Percentiles rank a stretch among this genome's conserved stretches.
Evolutionary conservation across 345 rosid species (phyloP).

Genomic region (Linum trigynum): DNA sequence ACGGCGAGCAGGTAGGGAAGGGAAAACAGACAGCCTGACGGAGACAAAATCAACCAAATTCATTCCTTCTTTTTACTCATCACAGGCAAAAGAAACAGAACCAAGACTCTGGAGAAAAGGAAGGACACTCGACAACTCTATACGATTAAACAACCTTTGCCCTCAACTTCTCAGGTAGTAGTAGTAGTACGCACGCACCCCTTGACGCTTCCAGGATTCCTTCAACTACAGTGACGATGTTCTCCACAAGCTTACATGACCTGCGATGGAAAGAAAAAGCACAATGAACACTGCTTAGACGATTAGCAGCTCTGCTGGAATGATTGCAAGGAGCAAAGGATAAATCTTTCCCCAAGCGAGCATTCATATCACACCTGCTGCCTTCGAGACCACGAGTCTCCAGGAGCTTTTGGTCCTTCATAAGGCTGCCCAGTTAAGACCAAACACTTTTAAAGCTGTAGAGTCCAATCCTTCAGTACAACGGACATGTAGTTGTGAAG

Average conservation of each 20-base stretch:
- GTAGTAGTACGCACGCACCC: neutral
- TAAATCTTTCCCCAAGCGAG: no score
- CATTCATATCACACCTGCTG: constrained; percentile 24
- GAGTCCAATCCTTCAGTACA: constrained; percentile 18
- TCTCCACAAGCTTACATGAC: neutral
- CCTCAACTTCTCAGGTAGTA: neutral
- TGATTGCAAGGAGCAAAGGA: neutral
- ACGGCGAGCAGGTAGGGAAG: no score
- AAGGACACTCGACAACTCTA: no score
- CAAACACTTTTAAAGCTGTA: constrained; percentile 9
- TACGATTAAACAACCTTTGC: neutral
- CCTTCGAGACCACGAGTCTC: constrained; percentile 19
- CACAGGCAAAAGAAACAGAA: no score
- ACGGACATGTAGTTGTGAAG: constrained; percentile 5
- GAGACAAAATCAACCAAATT: no score
- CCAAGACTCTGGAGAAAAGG: no score
- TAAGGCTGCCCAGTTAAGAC: constrained; percentile 25
- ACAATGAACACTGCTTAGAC: neutral
- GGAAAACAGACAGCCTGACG: no score
- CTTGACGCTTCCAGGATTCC: neutral
- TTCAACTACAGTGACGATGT: neutral
- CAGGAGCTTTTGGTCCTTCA: constrained; percentile 27
- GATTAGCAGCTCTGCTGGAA: neutral
- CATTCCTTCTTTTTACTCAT: no score
- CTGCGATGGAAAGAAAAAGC: neutral